Evolutionary conservation across 106 monocot genomes (phyloP), one percentile per base, ranked within the genome.

Genomic region (Triglochin maritima): DNA sequence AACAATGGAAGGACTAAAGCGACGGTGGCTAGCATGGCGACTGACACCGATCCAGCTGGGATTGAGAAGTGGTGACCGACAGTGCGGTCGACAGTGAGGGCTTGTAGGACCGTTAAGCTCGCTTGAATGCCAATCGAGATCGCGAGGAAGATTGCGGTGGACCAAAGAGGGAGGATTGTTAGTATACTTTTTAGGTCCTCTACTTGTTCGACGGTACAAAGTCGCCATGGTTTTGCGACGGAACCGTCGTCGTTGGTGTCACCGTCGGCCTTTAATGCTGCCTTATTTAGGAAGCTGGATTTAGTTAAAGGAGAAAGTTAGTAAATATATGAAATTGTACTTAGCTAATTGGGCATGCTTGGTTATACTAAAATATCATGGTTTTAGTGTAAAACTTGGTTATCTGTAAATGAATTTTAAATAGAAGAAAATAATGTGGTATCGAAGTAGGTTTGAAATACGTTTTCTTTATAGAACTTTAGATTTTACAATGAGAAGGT

Each of bases 51-150:
- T 59, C 81, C 79, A 6, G 79, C 77, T 6, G 90, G 86, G 67
- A 90, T 49, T 62, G 74, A 16, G 86, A 90, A 86, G 62, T 57
- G 67, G 68, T 9, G 76, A 68, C 81, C 76, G 46, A 89, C 17
- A 69, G 75, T 62, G 56, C 85, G 89, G 74, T 86, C 79, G 80
- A 90, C 79, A 17, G 83, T 79, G 65, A 86, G 77, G 48, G 90
- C 83, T 42, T 86, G 79, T 60, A 86, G 81, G 52, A 90, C 72
- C 4, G 81, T 57, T 58, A 90, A 66, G 74, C 76, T 84, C 7
- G 6, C 0, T 63, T 84, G 83, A 49, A 69, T 69, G 71, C 77
- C 81, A 29, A 86, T 74, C 29, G 81, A 72, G 63, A 84, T 12
- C 74, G 69, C 49, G 72, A 86, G 16, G 56, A 80, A 68, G 75